Conservation (phyloP, 2,329 filamentous ascomycete species). For the Fusarium brachygibbosum region DNA sequence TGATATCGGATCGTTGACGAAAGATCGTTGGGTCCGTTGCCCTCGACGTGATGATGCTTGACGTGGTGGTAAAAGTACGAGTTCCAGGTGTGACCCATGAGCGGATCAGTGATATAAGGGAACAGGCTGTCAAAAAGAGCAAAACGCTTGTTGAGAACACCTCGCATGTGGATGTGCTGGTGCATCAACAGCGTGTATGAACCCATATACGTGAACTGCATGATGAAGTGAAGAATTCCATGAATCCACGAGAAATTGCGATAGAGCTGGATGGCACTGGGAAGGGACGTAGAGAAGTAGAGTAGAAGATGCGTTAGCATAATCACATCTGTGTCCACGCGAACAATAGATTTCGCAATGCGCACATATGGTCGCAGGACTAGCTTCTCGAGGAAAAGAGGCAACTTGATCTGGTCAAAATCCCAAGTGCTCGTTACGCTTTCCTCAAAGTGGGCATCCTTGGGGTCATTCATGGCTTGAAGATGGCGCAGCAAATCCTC, state of each 20-base stretch:
- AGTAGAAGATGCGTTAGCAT: slow-evolving; percentile 82
- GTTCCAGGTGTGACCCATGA: slow-evolving; percentile 89
- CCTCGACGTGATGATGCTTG: slow-evolving; percentile 87
- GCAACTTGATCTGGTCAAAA: slow-evolving; percentile 38
- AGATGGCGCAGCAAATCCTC: slow-evolving; percentile 35
- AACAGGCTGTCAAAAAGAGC: slow-evolving; percentile 73
- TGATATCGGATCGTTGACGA: slow-evolving; percentile 83
- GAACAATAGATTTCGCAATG: slow-evolving; percentile 69
- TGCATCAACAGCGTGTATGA: slow-evolving; percentile 86
- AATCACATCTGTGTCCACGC: slow-evolving; percentile 78
- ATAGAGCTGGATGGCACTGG: slow-evolving; percentile 76
- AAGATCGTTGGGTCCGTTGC: slow-evolving; percentile 81
- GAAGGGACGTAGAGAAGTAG: slow-evolving; percentile 77
- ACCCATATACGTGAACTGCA: slow-evolving; percentile 78
- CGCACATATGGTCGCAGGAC: slow-evolving; percentile 71
- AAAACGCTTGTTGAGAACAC: slow-evolving; percentile 71
- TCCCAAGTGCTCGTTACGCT: slow-evolving; percentile 29
- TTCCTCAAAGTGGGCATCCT: slow-evolving; percentile 38
- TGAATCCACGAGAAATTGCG: slow-evolving; percentile 76
- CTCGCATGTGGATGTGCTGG: slow-evolving; percentile 84
- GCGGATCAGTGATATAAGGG: slow-evolving; percentile 79
- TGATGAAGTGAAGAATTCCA: slow-evolving; percentile 73
- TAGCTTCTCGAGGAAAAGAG: slow-evolving; percentile 24
- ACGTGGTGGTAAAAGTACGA: slow-evolving; percentile 89
- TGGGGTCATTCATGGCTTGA: slow-evolving; percentile 32